Base-by-base conservation (phyloP, 345 rosid species). In the Hibiscus mutabilis region DNA sequence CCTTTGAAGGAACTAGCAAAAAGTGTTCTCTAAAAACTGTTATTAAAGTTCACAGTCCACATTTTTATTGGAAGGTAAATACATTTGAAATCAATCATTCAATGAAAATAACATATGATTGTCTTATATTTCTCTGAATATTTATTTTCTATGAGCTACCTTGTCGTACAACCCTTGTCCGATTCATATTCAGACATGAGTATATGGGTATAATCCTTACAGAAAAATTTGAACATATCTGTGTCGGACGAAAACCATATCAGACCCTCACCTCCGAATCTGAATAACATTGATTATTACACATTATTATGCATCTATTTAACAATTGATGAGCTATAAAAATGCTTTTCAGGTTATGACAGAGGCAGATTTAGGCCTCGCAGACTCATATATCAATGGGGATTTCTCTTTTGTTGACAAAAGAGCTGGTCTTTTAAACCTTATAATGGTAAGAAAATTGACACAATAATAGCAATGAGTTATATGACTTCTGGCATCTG, bases 301-400 rank as follows among this genome's bases (percentile, higher is more conserved):
- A 6, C 9, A 6, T 35, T 35, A 35, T 35, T 35, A 35, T 6
- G 40, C 9, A 35, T 35, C 40, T 35, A 6, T 35, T 35, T 35
- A 35, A 35, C 42, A 37, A 37, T 8, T 37, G 10, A 37, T 37
- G 42, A 37, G 42, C 42, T 7, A 37, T 37, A 37, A 37, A 37
- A 37, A 0, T 37, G 42, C 2, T 37, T 55, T 55, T 55, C 77
- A 92, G 98, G 89, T 92, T 71, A 87, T 86, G 90, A 88, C 98
- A 67, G 87, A 86, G 76, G 97, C 98, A 25, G 98, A 94, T 84
- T 73, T 94, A 82, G 98, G 97, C 73, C 83, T 94, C 5, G 97
- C 95, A 27, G 97, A 94, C 83, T 87, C 96, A 42, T 91, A 85
- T 68, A 85, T 91, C 67, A 87, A 90, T 75, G 91, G 94, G 14